A percentile compares a stretch with the other conserved stretches of the same genome.
phyloP scores from a whole-genome alignment of 1,284 basidiomycete genomes.

The Ceratobasidium sp. region DNA sequence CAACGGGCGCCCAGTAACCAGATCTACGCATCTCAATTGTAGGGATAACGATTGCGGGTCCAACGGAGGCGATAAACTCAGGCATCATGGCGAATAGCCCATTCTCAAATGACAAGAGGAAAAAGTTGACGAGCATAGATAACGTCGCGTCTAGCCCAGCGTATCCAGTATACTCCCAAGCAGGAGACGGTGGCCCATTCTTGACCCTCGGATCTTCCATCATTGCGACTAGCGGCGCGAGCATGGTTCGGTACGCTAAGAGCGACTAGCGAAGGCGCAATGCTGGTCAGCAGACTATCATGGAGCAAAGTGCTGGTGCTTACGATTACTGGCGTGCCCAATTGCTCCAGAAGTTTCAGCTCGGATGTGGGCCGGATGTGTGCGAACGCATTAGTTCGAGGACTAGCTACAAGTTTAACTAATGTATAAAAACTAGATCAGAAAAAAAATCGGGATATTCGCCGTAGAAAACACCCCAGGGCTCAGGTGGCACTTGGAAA shows the following conservation, averaged over 20 bases:
- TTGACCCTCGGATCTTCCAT: not conserved
- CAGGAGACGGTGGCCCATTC: not conserved
- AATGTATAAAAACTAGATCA: too few relatives aligned
- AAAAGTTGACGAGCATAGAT: conserved; percentile 18
- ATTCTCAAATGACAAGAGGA: conserved; percentile 12
- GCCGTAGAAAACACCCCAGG: too few relatives aligned
- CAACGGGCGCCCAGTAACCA: not conserved
- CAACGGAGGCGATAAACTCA: conserved; percentile 26
- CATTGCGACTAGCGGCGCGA: not conserved
- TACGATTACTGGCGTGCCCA: not conserved
- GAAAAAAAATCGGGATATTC: too few relatives aligned
- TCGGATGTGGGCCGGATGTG: too few relatives aligned
- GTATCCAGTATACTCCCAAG: conserved; percentile 12
- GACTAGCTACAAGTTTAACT: too few relatives aligned
- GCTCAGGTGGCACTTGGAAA: too few relatives aligned
- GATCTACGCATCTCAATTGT: conserved; percentile 34
- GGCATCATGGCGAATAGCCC: conserved; percentile 18
- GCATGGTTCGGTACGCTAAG: conserved; percentile 6
- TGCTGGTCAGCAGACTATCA: not conserved
- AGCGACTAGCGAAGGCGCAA: not conserved
- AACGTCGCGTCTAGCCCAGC: not conserved
- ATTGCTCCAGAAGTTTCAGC: too few relatives aligned
- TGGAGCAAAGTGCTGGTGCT: not conserved
- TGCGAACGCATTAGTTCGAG: too few relatives aligned
- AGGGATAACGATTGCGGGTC: conserved; percentile 11